These are phyloP conservation scores for Leonotis leonurus DNA, from an alignment of 257 asterid genomes.

Conservation along the genomic window DNA sequence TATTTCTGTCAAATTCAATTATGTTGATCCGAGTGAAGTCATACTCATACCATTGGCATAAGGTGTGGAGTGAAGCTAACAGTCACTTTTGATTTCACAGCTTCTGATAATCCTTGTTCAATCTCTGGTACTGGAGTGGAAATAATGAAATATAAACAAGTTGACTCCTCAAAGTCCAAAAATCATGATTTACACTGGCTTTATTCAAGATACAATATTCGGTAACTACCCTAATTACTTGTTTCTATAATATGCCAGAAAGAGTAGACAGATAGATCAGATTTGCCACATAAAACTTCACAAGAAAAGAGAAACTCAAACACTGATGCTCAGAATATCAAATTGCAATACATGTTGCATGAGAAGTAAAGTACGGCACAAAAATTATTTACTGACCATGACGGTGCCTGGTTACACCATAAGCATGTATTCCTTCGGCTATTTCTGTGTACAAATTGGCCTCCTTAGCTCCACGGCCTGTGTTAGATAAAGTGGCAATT, in stretches of 20 bases:
- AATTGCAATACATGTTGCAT: not conserved
- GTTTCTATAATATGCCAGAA: not conserved
- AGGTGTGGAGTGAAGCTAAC: slow-evolving; percentile 97
- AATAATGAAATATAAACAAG: not conserved
- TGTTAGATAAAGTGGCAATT: slow-evolving; percentile 9
- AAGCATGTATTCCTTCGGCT: slow-evolving; percentile 94
- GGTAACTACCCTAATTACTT: not conserved
- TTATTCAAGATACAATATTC: not conserved
- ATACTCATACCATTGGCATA: slow-evolving; percentile 92
- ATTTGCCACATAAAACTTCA: no score
- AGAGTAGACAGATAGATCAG: not conserved
- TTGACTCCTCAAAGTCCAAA: not conserved
- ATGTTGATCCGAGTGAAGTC: not conserved
- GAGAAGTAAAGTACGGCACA: not conserved
- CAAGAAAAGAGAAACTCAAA: no score
- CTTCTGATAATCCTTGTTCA: slow-evolving; percentile 92
- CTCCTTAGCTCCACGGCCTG: slow-evolving; percentile 97
- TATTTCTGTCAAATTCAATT: no score
- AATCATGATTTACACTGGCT: not conserved
- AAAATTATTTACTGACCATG: slow-evolving; percentile 55
- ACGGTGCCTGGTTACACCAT: slow-evolving; percentile 80
- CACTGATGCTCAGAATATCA: not conserved
- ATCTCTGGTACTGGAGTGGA: slow-evolving; percentile 80
- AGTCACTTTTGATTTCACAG: slow-evolving; percentile 66
- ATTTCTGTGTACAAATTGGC: slow-evolving; percentile 89